Conservation (phyloP, 768 basidiomycete genomes). For the Mycena vulgaris region DNA sequence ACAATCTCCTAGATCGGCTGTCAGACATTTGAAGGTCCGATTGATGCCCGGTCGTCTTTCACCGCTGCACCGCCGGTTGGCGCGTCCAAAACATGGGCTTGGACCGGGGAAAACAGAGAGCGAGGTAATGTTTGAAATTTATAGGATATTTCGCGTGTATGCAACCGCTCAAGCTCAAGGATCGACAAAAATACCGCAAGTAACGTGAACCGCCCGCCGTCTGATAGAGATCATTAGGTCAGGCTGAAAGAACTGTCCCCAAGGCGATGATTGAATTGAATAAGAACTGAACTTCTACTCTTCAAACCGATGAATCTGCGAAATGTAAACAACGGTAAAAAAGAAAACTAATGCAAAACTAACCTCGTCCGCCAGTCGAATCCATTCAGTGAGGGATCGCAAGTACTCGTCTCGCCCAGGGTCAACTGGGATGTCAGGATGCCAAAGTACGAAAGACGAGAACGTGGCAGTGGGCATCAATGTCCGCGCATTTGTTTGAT, state of each 20-base stretch:
- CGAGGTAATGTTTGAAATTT: not conserved
- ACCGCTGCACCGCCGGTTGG: not conserved
- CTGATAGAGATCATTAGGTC: not conserved
- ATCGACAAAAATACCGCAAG: not conserved
- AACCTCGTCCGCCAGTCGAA: slow-evolving; percentile 74
- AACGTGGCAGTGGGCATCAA: slow-evolving; percentile 71
- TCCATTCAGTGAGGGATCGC: slow-evolving; percentile 81
- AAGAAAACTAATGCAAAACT: slow-evolving; percentile 35
- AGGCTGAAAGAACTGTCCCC: not conserved
- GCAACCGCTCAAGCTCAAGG: not conserved
- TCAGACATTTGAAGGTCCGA: slow-evolving; percentile 4
- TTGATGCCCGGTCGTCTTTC: not conserved
- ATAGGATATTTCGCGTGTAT: not conserved
- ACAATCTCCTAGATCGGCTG: slow-evolving; percentile 27
- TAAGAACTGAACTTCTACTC: slow-evolving; percentile 19
- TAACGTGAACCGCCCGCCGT: not conserved
- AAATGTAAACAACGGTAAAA: not conserved
- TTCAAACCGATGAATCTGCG: slow-evolving; percentile 29
- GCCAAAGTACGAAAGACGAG: slow-evolving; percentile 81
- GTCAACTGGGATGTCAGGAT: slow-evolving; percentile 79
- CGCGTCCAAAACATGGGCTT: not conserved
- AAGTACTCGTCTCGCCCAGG: slow-evolving; percentile 81
- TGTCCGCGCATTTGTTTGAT: slow-evolving; percentile 45
- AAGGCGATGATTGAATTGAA: slow-evolving; percentile 17
- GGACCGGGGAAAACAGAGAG: no score